Evolutionary conservation across 768 basidiomycete genomes (phyloP), one percentile per base, ranked within the genome.

Genomic region (Russula sp.): DNA sequence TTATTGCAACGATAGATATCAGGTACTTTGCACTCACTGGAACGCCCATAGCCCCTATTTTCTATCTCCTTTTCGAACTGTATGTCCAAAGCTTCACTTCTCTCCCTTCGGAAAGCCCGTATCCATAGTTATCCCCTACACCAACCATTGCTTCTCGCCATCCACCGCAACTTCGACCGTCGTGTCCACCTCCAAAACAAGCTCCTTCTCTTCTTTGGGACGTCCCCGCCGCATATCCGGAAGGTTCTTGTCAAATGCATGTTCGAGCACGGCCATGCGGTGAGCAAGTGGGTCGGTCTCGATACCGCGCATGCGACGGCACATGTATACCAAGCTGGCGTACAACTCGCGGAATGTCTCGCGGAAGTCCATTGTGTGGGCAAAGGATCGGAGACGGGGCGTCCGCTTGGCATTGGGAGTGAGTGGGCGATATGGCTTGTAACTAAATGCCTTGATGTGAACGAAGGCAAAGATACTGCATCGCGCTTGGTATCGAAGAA

Each of bases 361-460:
- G 13, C 84, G 79, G 70, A 87, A 87, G 72, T 89, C 84, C 73
- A 91, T 77, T 7, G 83, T 87, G 70, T 90, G 84, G 0, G 77
- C 76, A 22, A 90, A 78, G 4, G 88, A 81, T 22, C 78, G 79
- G 69, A 82, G 74, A 30, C 83, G 82, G n/a, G 83, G 76, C 7
- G 86, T 88, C 26, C 74, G 75, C 40, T 72, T 64, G 5, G 77
- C 75, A 52, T 72, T 71, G 0, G 74, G 61, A 5, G 67, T 71
- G 30, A 74, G 73, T 2, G 55, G 61, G 9, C 75, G 74, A 73
- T 90, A 90, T 1, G 82, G 80, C 68, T 81, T 82, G 74, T 90
- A 90, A 16, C 83, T 81, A 75, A 90, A 92, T 5, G 88, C 88
- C 52, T 79, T 78, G 72, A 92, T 77, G 73, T 92, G 90, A 6